Evolutionary conservation across 371 early-diverging fungal species (phyloP), one percentile per base, ranked within the genome.

Genomic region (Syncephalastrum racemosum): DNA sequence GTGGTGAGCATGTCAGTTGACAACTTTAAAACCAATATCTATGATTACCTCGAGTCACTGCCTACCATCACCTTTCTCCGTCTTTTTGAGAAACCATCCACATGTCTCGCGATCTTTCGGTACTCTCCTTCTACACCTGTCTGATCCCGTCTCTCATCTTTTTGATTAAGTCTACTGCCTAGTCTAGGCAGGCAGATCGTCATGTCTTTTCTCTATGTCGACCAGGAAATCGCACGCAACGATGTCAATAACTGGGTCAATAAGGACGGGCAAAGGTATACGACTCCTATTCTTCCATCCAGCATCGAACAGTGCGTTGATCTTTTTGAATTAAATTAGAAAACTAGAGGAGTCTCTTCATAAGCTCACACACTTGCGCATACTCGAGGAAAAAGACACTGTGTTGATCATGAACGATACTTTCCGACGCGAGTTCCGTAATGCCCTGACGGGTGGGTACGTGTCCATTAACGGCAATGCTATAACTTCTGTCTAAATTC

Each of bases 51-150:
- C 2, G 91, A 93, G 68, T 82, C 85, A 3, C 75, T 95, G 24
- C 92, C 93, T 1, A 72, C 79, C 15, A 70, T 79, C 48, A 90
- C 90, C 12, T 87, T 90, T 57, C 81, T 86, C 46, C 80, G 89
- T 1, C 75, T 97, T 23, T 97, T 92, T 59, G 73, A 86, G 53
- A 90, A 90, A 50, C 96, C 96, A 13, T 90, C 97, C 13, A 92
- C 96, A 61, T 96, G 95, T 66, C 80, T 97, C 42, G 95, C 96
- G 20, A 86, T 95, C 48, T 90, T 95, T 60, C 84, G 97, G 91
- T 91, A 73, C 58, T 39, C 19, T 8, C 49, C 18, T 43, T 14
- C n/a, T 27, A 19, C 3, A 8, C 18, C 41, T n/a, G n/a, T 39
- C 20, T 53, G 16, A 51, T 20, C 50, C 31, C 23, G 14, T 55